Evolutionary conservation across 441 rosid species (phyloP), one percentile per base, ranked within the genome.

Genomic region (Mallotus japonicus): DNA sequence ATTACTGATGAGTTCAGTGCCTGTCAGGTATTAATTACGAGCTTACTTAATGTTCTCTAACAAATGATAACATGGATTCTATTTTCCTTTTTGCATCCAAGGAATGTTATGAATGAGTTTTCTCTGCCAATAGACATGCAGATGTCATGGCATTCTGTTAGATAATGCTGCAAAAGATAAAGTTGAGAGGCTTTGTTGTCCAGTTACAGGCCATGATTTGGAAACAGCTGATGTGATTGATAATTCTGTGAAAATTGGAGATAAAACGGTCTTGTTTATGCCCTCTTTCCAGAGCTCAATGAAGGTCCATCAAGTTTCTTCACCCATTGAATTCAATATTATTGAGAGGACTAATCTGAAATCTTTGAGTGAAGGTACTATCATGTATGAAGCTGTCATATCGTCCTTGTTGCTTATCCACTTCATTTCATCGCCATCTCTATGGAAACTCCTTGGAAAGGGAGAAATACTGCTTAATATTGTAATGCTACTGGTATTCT

Each of bases 341-440:
- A 85, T 88, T 69, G 91, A 87, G 78, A 85, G 95, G 84, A 87
- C 89, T 75, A 87, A 85, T 77, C 73, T 93, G 81, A 75, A 78
- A 64, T 81, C 95, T 83, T 78, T 90, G 22, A 89, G 83, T 78
- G 98, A 93, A 86, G 96, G 98, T 92, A 85, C 65, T 62, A 20
- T 78, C 65, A 70, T 54, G 34, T 40, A 24, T 55, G 40, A 62
- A 49, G 68, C 66, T 73, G 56, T 32, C 34, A 51, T 68, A 62
- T 56, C 32, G 54, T 67, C 68, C 57, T 22, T 57, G 12, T 57
- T 19, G 62, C 66, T 72, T 47, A 19, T 49, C 24, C 34, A 32
- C 49, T 60, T 65, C 32, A 66, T 68, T 65, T 34, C 65, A 53
- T 70, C 47, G 22, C 17, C 49, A 16, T 59, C 19, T 46, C 50